Conservation (phyloP, 371 early-diverging fungal genomes). For the Mucor lusitanicus region DNA sequence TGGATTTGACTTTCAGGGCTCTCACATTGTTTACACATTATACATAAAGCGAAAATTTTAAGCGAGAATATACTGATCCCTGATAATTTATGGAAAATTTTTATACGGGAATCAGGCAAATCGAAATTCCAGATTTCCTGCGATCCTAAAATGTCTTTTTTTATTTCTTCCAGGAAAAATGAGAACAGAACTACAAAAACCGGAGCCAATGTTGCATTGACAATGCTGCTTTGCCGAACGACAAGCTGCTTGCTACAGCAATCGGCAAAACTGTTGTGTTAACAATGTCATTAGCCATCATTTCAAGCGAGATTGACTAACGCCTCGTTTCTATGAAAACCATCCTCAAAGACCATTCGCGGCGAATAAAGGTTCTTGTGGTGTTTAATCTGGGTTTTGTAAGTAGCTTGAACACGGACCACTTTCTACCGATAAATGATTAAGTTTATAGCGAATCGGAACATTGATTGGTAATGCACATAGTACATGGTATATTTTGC, state of each 20-base stretch:
- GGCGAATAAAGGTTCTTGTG: too few species aligned
- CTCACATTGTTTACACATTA: too few species aligned
- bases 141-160: not conserved
- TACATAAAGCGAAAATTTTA: too few species aligned
- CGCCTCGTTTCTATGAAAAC: not conserved
- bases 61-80: too few species aligned
- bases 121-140: not conserved
- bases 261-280: too few species aligned
- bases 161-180: not conserved
- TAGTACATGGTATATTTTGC: not conserved
- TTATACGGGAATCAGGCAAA: not conserved
- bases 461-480: not conserved
- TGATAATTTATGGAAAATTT: not conserved
- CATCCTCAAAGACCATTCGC: too few species aligned
- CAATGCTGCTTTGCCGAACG: too few species aligned
- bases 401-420: not conserved
- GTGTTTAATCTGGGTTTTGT: not conserved
- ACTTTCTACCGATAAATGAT: not conserved
- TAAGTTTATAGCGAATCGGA: not conserved
- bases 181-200: not conserved
- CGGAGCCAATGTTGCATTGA: too few species aligned
- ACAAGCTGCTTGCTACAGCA: too few species aligned
- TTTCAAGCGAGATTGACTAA: not conserved
- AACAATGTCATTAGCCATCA: too few species aligned
- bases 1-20: too few species aligned